Evolutionary conservation across 148 eudicot genomes (phyloP), one percentile per base, ranked within the genome.

Genomic region (Nepenthes gracilis): DNA sequence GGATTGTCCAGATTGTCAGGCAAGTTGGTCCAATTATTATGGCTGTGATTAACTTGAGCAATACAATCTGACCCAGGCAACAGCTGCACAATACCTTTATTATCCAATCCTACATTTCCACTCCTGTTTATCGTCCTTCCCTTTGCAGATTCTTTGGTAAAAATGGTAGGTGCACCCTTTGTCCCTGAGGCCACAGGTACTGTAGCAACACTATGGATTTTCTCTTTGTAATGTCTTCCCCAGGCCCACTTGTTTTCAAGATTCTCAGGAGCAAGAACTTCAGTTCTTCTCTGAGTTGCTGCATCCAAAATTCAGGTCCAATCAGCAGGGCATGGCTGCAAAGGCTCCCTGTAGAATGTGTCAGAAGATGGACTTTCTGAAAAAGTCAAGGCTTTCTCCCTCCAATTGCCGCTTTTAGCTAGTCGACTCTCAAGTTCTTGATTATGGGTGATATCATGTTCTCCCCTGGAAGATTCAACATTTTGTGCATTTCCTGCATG

Each of bases 171-270:
- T 15, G 68, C 58, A 55, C 61, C 64, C 62, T 74, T 76, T 43
- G 53, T 37, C 54, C 55, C 51, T 49, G 77, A 35, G 45, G 74
- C 78, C 58, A 75, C 73, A 63, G 47, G 63, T 56, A 75, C 75
- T 71, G 63, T 65, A 34, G 71, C 67, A 66, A 78, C 62, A 71
- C 69, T 82, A 59, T 89, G 79, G 70, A 71, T 66, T 67, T 84
- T 93, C 55, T 81, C 85, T 77, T 88, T 82, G 71, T 86, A 86
- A 57, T 93, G 81, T 74, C 92, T 86, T 67, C 99, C 99, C 61
- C 69, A 86, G 40, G 99, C 77, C 99, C 96, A 89, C 96, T 88
- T 79, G 74, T 89, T 93, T 59, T 93, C 99, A 54, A 93, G 95
- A 81, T 88, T 93, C 68, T 93, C 99, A 68, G 99, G 96, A 76